These are phyloP conservation scores for Coelastrella sp. DNA, from an alignment of 139 green algal species.

Conservation along the genomic window DNA sequence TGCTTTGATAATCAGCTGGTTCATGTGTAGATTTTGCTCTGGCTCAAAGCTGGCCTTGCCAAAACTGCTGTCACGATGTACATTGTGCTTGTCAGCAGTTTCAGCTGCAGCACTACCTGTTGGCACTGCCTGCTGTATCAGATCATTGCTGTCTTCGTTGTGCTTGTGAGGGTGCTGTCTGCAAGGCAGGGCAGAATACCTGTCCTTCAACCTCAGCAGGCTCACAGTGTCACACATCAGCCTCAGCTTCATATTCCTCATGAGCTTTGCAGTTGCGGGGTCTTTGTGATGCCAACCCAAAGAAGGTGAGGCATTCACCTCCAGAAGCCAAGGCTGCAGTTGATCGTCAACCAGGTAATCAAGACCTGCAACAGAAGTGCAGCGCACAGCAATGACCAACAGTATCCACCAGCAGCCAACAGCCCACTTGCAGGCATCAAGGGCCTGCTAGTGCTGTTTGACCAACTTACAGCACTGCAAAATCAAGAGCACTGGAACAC, in stretches of 20 bases:
- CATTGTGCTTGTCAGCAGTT: too few relatives aligned
- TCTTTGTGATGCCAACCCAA: slow-evolving; percentile 54
- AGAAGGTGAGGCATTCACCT: slow-evolving; percentile 69
- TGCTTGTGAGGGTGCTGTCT: neutral
- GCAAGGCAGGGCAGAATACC: neutral
- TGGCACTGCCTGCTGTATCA: too few relatives aligned
- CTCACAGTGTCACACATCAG: slow-evolving; percentile 49
- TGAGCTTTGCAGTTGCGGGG: neutral
- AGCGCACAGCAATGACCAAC: too few relatives aligned
- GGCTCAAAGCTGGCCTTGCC: neutral
- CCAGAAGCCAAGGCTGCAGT: slow-evolving; percentile 63
- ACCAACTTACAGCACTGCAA: too few relatives aligned
- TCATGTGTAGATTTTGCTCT: neutral
- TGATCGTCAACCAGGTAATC: slow-evolving; percentile 65
- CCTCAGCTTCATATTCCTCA: slow-evolving; percentile 49
- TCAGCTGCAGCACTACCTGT: neutral
- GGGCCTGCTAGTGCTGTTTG: too few relatives aligned
- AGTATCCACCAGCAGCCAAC: too few relatives aligned
- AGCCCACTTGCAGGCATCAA: too few relatives aligned
- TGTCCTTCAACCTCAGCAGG: slow-evolving; percentile 36
- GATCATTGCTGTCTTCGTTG: too few relatives aligned
- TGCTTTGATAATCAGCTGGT: slow-evolving; percentile 16
- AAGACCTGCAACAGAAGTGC: slow-evolving; percentile 57
- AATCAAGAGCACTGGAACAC: too few relatives aligned
- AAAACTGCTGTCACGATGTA: too few relatives aligned